Conservation (phyloP, 306 rosid species). For the Chamaecrista fasciculata region DNA sequence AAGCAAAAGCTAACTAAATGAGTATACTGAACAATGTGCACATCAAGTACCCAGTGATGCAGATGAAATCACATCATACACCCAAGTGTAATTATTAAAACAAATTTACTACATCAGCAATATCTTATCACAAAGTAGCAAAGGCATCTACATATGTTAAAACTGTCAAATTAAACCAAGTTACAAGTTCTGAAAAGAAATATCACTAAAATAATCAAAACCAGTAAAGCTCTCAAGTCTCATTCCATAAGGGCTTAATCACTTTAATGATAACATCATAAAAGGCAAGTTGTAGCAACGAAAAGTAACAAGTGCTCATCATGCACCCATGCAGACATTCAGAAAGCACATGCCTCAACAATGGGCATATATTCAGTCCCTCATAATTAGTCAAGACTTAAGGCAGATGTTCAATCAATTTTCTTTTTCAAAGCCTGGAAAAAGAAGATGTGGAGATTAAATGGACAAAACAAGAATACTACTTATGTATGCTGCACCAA, state of each 20-base stretch:
- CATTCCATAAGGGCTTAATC: background rate
- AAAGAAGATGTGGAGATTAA: background rate
- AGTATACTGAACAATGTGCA: conserved; percentile 12
- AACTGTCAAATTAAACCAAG: conserved; percentile 8
- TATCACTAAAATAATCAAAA: conserved; percentile 1
- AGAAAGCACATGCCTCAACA: background rate
- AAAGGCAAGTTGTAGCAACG: background rate
- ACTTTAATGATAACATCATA: background rate
- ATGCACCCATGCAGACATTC: background rate
- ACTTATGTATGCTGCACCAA: conserved; percentile 13
- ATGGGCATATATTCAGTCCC: background rate
- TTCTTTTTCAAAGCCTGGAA: background rate
- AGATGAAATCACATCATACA: conserved; percentile 21
- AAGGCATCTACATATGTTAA: conserved; percentile 18
- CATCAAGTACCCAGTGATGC: conserved; percentile 19
- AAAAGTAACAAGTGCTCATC: conserved; percentile 2
- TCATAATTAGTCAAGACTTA: background rate
- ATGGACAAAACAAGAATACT: conserved; percentile 2
- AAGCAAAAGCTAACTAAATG: conserved; percentile 26
- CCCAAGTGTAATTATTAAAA: conserved; percentile 4
- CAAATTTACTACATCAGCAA: background rate
- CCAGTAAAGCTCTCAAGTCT: background rate
- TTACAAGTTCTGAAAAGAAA: background rate
- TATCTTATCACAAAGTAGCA: background rate
- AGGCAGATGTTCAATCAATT: conserved; percentile 13